Base-by-base conservation (phyloP, 2,329 filamentous ascomycete genomes). In the Hymenoscyphus repandus region DNA sequence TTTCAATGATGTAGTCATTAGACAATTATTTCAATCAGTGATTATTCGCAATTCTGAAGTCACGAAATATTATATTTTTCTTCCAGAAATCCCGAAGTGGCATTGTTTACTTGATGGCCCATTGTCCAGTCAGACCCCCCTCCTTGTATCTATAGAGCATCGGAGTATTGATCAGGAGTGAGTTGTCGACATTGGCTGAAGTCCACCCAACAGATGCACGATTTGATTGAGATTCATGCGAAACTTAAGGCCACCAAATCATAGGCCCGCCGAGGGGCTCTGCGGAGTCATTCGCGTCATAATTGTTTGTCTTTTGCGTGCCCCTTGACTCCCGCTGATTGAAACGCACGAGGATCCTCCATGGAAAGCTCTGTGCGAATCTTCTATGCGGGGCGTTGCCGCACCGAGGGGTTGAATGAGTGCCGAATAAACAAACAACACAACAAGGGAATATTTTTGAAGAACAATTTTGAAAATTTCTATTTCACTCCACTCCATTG, bases 191-290 rank as follows among this genome's bases (percentile, higher is more conserved):
- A 54, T 49, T 50, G 53, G 47, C 34, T 45, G 33, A 38, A 40
- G 39, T 20, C 50, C 34, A 31, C 39, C 37, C 34, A 34, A 34
- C 31, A 42, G 22, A 42, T 51, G 53, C 50, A 54, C 49, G 51
- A 30, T 53, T 48, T 55, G 51, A 56, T 57, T 50, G 51, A 51
- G 36, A 56, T 58, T 58, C 53, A 60, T 58, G 58, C 58, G 51
- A 47, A 51, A 48, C 44, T 37, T 30, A 9, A 30, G 34, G 45
- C n/a, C 20, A 31, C 31, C 49, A 44, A 46, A 20, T 34, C 32
- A 43, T 32, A 31, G 42, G 42, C 34, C 22, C 17, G 30, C 33
- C 33, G 18, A 30, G 30, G 42, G 30, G 47, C 38, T 22, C 32
- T 38, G 38, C 37, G 31, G 41, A 37, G 15, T 37, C 46, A 44